Percentiles rank a stretch among this genome's conserved stretches.
These are phyloP conservation scores for Boletus rubropictus DNA, from an alignment of 768 basidiomycete species.

Conservation along the genomic window DNA sequence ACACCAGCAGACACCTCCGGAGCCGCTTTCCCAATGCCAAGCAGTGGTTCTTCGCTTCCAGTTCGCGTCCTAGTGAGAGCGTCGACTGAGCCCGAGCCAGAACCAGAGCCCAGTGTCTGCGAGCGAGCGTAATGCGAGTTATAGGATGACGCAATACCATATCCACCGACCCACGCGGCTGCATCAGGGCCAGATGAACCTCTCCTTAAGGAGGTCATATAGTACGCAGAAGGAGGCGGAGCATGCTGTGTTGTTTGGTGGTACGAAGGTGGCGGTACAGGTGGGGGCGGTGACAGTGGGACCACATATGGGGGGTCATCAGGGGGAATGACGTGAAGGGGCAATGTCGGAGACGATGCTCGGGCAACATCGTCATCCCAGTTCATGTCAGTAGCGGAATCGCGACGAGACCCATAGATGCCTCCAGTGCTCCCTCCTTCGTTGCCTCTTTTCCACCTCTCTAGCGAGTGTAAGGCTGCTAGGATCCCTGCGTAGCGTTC, in stretches of 20 bases:
- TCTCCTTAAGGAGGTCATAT: conserved; percentile 10
- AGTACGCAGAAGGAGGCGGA: conserved; percentile 28
- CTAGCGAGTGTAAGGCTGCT: conserved; percentile 18
- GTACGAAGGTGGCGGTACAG: not conserved
- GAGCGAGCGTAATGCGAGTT: conserved; percentile 26
- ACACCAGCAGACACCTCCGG: conserved; percentile 5
- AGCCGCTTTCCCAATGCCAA: conserved; percentile 13
- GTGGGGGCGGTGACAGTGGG: conserved; percentile 25
- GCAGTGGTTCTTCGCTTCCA: conserved; percentile 28
- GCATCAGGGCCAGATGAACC: conserved; percentile 28
- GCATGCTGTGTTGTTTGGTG: conserved; percentile 7
- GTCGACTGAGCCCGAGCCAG: conserved; percentile 23
- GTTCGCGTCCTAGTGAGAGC: conserved; percentile 25
- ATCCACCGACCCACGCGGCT: conserved; percentile 22
- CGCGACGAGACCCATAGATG: conserved; percentile 22
- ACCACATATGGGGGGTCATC: conserved; percentile 15
- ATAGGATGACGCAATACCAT: conserved; percentile 22
- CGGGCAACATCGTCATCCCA: conserved; percentile 9
- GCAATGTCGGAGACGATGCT: conserved; percentile 24
- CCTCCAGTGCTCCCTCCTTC: conserved; percentile 26
- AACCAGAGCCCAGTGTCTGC: conserved; percentile 26
- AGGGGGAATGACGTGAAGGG: conserved; percentile 10
- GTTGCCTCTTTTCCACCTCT: conserved; percentile 10
- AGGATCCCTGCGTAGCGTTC: conserved; percentile 28
- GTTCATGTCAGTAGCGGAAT: conserved; percentile 6